Evolutionary conservation across 1,284 basidiomycete genomes (phyloP).

Genomic region (Apiotrichum sp.): DNA sequence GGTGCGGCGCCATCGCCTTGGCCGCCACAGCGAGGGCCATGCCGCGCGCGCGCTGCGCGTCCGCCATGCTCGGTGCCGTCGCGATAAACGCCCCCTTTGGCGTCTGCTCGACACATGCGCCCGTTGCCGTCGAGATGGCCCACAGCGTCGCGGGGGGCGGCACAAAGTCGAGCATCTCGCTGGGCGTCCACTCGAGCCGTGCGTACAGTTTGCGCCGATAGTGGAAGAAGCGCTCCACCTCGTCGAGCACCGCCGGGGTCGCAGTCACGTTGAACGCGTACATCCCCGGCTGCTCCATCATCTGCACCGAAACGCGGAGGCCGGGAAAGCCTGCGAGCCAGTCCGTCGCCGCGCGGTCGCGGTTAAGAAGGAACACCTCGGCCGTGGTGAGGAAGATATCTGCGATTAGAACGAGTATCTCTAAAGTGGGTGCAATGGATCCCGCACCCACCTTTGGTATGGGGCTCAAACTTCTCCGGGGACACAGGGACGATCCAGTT

Average conservation of each 20-base stretch:
- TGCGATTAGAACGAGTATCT: neutral
- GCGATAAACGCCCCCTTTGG: conserved; percentile 1
- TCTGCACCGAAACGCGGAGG: conserved; percentile 1
- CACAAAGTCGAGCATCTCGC: conserved; percentile 3
- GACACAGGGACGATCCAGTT: conserved; percentile 10
- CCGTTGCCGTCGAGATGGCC: conserved; percentile 1
- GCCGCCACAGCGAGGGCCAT: conserved; percentile 1
- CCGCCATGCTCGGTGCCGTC: neutral
- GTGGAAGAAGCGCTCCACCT: neutral
- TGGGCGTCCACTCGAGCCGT: neutral
- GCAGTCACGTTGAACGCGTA: neutral
- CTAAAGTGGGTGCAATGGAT: too few relatives aligned
- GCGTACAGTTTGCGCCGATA: neutral
- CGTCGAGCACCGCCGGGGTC: neutral
- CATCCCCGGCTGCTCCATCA: neutral
- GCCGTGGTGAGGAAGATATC: conserved; percentile 9
- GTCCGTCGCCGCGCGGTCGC: neutral
- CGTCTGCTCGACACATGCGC: conserved; percentile 4
- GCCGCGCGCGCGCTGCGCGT: conserved; percentile 4
- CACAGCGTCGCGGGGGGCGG: conserved; percentile 1
- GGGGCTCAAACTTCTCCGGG: neutral
- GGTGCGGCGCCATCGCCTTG: neutral
- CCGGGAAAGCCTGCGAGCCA: conserved; percentile 1
- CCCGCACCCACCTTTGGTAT: too few relatives aligned
- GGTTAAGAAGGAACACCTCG: conserved; percentile 21